Conservation (phyloP, 345 rosid species). For the Adansonia digitata region DNA sequence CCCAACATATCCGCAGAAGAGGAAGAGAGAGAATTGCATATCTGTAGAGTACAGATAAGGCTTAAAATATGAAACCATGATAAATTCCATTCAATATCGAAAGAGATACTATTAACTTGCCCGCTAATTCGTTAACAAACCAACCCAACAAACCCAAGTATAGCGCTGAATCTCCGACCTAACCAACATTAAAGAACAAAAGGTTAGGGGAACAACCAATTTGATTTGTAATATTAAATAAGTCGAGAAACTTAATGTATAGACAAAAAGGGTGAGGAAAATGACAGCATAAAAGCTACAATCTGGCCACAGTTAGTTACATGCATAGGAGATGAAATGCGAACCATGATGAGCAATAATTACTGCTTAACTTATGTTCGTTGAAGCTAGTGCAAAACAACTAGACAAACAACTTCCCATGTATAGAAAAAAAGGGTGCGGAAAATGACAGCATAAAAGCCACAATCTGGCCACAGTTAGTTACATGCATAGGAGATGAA, state of each 20-base stretch:
- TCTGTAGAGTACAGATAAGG: conserved; percentile 36
- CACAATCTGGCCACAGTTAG: not conserved
- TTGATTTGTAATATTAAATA: not conserved
- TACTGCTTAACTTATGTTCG: not conserved
- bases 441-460: not conserved
- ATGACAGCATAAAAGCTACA: not conserved
- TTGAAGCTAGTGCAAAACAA: not conserved
- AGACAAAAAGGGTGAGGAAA: not conserved
- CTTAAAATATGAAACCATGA: conserved; percentile 13
- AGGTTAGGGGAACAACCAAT: not conserved
- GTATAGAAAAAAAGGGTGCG: not conserved
- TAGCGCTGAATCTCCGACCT: conserved; percentile 93
- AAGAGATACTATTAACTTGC: conserved; percentile 32
- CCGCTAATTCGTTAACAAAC: conserved; percentile 82
- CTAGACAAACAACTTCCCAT: not conserved
- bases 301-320: not conserved
- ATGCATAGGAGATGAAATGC: not conserved
- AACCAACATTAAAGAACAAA: conserved; percentile 17
- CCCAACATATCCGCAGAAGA: conserved; percentile 89
- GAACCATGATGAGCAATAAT: not conserved
- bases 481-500: not conserved
- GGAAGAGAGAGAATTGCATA: conserved; percentile 84
- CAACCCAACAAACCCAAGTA: conserved; percentile 76
- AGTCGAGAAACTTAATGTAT: not conserved
- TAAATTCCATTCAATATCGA: conserved; percentile 9